Conservation (phyloP, 208 protist genomes). For the Wallacemonas sp. region DNA sequence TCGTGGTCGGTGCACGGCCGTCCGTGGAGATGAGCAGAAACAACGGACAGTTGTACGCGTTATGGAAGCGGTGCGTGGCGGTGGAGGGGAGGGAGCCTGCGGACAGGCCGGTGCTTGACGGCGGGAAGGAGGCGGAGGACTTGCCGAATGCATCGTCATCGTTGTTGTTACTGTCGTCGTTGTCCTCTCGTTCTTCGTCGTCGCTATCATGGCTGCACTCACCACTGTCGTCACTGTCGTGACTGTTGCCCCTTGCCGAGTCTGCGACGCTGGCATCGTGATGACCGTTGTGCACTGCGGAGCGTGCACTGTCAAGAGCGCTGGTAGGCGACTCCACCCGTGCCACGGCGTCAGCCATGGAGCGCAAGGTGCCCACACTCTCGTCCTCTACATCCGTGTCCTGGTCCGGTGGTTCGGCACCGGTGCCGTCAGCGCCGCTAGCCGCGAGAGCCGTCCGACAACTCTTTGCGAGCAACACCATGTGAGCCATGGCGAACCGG, state of each 20-base stretch:
- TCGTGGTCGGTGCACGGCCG: not conserved
- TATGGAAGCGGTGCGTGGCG: conserved; percentile 74
- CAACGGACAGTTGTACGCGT: conserved; percentile 59
- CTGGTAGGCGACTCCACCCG: not conserved
- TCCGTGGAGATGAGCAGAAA: conserved; percentile 34
- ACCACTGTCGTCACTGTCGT: not conserved
- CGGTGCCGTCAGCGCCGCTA: too few species aligned
- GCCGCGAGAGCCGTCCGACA: not conserved
- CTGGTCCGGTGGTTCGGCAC: not conserved
- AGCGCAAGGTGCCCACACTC: not conserved
- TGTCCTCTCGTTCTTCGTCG: not conserved
- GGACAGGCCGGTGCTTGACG: not conserved
- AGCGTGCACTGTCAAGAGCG: too few species aligned
- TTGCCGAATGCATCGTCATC: not conserved
- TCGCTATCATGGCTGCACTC: not conserved
- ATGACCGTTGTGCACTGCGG: too few species aligned
- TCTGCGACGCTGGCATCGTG: not conserved
- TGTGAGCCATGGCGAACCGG: conserved; percentile 38
- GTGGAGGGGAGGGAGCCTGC: not conserved
- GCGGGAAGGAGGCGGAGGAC: not conserved
- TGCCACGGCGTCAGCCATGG: not conserved
- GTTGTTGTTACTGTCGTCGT: not conserved
- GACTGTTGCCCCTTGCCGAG: not conserved
- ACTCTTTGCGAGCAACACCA: conserved; percentile 2
- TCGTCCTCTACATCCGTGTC: not conserved